Evolutionary conservation across 257 asterid species (phyloP), one percentile per base, ranked within the genome.

Genomic region (Lithospermum erythrorhizon): DNA sequence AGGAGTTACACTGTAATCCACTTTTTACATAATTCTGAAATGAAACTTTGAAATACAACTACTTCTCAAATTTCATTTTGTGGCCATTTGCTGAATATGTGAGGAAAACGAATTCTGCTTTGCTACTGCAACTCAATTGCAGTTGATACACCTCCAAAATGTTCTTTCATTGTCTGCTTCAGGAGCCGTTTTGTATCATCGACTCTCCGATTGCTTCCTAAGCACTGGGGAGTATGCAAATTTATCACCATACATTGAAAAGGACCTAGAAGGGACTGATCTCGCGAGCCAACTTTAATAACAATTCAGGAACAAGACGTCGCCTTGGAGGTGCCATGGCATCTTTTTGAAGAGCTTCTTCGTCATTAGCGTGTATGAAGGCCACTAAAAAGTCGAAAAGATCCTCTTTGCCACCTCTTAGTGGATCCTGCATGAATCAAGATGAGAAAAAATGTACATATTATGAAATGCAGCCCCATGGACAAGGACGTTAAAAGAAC

Each of bases 371-470:
- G 41, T 87, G 94, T 76, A 91, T 84, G 70, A 75, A 75, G 54
- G 76, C 80, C n/a, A 91, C 87, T 64, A 88, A 41, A 52, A 66
- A 70, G 69, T 88, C 96, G 21, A 89, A 87, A 53, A 93, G 80
- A 64, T 93, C 95, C 21, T 87, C 97, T 76, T 78, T 79, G 48
- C 99, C 97, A 19, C 96, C 99, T 62, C 97, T 82, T 5, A 93
- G 85, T 65, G 95, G 99, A 73, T 89, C 97, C 99, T 89, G 79
- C 75, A n/a, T n/a, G n/a, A n/a, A n/a, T n/a, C n/a, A 71, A 64
- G 55, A 59, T 32, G 16, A 54, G 30, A 22, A 35, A 55, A 7
- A 52, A 18, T 53, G 2, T 53, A 7, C 22, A 53, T 53, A n/a
- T n/a, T 53, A 19, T 53, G 6, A 19, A 53, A 3, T 53, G 11